Evolutionary conservation across 2,329 filamentous ascomycete species (phyloP).

Genomic region (Phaeosphaeriaceae sp.): DNA sequence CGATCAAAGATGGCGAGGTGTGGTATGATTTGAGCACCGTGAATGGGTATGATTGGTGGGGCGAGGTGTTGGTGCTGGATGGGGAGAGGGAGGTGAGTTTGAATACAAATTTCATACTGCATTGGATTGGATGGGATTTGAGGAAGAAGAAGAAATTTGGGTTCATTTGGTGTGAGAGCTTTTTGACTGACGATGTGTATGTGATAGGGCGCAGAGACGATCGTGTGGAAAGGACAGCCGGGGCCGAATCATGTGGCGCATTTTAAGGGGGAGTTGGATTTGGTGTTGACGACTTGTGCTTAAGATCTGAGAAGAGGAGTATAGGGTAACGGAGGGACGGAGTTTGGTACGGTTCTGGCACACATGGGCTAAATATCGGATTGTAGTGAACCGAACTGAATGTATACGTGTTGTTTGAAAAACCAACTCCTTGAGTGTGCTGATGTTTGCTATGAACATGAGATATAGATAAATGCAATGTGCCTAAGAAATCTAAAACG

Average conservation of each 20-base stretch:
- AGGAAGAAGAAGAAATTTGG: background rate
- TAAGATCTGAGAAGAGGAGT: background rate
- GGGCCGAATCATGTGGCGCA: slow-evolving; percentile 16
- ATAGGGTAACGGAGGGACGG: no score
- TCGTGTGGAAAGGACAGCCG: slow-evolving; percentile 25
- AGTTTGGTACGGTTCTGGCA: no score
- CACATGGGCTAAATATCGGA: no score
- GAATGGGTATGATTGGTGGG: slow-evolving; percentile 29
- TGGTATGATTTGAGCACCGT: slow-evolving; percentile 34
- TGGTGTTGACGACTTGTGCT: slow-evolving; percentile 26
- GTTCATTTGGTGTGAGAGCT: background rate
- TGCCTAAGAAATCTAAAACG: background rate
- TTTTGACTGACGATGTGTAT: background rate
- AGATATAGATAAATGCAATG: background rate
- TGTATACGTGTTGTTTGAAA: no score
- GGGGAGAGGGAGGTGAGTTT: slow-evolving; percentile 8
- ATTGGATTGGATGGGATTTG: background rate
- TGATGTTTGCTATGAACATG: background rate
- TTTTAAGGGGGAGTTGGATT: slow-evolving; percentile 19
- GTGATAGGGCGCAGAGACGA: slow-evolving; percentile 7
- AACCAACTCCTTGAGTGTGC: background rate
- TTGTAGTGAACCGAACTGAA: no score
- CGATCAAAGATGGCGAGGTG: slow-evolving; percentile 17
- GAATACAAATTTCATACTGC: no score
- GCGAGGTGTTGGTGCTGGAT: slow-evolving; percentile 20